Percentiles rank a stretch among this genome's conserved stretches.
These are phyloP conservation scores for Debaryomyces nepalensis DNA, from an alignment of 1,139 yeast genomes.

Conservation along the genomic window DNA sequence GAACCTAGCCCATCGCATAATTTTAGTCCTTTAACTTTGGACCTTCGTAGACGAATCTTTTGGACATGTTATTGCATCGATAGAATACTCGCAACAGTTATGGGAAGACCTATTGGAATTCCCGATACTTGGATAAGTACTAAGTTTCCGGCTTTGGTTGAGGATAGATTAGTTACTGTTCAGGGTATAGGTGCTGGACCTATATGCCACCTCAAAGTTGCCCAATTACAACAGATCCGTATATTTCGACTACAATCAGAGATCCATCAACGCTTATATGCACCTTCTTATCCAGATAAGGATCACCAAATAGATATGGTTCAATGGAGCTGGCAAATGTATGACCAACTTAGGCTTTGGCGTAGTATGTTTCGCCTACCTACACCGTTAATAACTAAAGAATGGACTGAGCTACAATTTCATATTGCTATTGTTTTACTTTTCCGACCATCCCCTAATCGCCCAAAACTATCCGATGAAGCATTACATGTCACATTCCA, in stretches of 20 bases:
- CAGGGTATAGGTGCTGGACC: slow-evolving; percentile 16
- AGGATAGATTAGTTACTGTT: slow-evolving; percentile 17
- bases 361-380: slow-evolving; percentile 14
- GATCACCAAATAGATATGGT: slow-evolving; percentile 6
- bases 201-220: slow-evolving; percentile 17
- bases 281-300: slow-evolving; percentile 8
- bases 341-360: slow-evolving; percentile 18
- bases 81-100: slow-evolving; percentile 16
- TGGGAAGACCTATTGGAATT: slow-evolving; percentile 18
- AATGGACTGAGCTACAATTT: slow-evolving; percentile 19
- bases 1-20: slow-evolving; percentile 17
- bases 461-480: slow-evolving; percentile 16
- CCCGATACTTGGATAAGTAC: slow-evolving; percentile 18
- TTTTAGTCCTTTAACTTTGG: slow-evolving; percentile 17
- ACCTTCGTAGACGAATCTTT: slow-evolving; percentile 17
- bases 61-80: slow-evolving; percentile 20
- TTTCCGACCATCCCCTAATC: slow-evolving; percentile 19
- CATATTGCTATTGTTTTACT: slow-evolving; percentile 18
- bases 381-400: slow-evolving; percentile 18
- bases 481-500: slow-evolving; percentile 19
- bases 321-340: slow-evolving; percentile 20
- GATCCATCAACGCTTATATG: slow-evolving; percentile 16
- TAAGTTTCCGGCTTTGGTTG: slow-evolving; percentile 16
- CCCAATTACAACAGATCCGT: slow-evolving; percentile 17
- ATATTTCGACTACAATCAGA: slow-evolving; percentile 19